These are phyloP conservation scores for Xerocomus amazonicus DNA, from an alignment of 1,284 basidiomycete species.

Conservation along the genomic window DNA sequence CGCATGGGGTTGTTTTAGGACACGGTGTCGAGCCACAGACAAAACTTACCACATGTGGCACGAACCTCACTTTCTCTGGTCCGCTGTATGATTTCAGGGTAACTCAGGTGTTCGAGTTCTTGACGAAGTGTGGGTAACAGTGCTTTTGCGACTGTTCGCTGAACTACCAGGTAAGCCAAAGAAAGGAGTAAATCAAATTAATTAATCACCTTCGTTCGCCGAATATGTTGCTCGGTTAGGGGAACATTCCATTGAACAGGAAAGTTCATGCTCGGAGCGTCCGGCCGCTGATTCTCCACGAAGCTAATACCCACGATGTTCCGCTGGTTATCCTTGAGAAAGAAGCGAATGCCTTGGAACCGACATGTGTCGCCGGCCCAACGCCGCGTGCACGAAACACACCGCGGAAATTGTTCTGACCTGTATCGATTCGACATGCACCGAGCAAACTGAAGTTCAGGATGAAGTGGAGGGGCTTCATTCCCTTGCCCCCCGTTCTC, in stretches of 20 bases:
- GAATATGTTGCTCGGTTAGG: slow-evolving; percentile 47
- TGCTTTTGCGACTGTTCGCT: slow-evolving; percentile 67
- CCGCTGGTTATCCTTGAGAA: slow-evolving; percentile 57
- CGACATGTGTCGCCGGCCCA: slow-evolving; percentile 82
- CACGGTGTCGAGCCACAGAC: slow-evolving; percentile 4
- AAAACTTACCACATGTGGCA: slow-evolving; percentile 73
- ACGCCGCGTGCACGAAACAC: slow-evolving; percentile 74
- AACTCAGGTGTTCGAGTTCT: slow-evolving; percentile 68
- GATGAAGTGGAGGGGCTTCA: slow-evolving; percentile 36
- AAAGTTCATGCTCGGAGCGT: slow-evolving; percentile 60
- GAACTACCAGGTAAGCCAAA: slow-evolving; percentile 11
- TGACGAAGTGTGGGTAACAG: slow-evolving; percentile 65
- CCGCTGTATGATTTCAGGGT: slow-evolving; percentile 61
- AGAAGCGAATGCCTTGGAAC: slow-evolving; percentile 73
- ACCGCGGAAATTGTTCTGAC: slow-evolving; percentile 65
- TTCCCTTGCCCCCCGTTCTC: slow-evolving; percentile 25
- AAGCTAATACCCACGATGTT: slow-evolving; percentile 65
- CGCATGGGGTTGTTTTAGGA: slow-evolving; percentile 6
- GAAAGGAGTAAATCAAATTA: slow-evolving; percentile 6
- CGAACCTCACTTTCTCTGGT: slow-evolving; percentile 75
- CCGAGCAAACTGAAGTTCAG: slow-evolving; percentile 68
- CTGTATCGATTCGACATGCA: slow-evolving; percentile 79
- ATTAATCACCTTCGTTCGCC: slow-evolving; percentile 53
- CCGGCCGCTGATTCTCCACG: slow-evolving; percentile 55
- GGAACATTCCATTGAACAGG: slow-evolving; percentile 63